Conservation (phyloP, 1,284 basidiomycete genomes). For the Ceratobasidium theobromae region DNA sequence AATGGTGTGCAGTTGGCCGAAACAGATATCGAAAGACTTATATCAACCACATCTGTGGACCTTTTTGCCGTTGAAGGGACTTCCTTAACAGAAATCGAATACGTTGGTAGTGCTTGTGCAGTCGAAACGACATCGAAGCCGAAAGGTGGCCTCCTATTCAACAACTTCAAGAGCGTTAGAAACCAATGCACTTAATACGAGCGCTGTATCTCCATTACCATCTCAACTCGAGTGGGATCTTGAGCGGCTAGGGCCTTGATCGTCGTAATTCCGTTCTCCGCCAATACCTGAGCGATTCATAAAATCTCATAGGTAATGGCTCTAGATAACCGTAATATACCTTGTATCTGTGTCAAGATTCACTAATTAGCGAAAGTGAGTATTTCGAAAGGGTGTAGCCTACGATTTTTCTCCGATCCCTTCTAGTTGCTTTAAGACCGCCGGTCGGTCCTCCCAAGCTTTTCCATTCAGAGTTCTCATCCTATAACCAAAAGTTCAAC, state of each 20-base stretch:
- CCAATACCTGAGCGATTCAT: conserved; percentile 56
- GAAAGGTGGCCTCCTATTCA: conserved; percentile 72
- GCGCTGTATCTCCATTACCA: conserved; percentile 47
- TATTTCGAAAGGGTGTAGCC: conserved; percentile 40
- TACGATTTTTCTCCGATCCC: conserved; percentile 85
- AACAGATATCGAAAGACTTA: conserved; percentile 54
- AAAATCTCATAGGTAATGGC: background rate
- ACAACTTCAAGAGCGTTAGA: conserved; percentile 50
- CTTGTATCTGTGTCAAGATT: conserved; percentile 52
- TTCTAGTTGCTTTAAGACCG: conserved; percentile 76
- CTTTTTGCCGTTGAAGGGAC: conserved; percentile 46
- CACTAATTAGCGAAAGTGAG: background rate
- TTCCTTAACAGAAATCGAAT: conserved; percentile 56
- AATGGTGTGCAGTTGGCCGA: conserved; percentile 54
- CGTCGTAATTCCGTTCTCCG: conserved; percentile 66
- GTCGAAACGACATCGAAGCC: conserved; percentile 64
- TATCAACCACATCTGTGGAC: conserved; percentile 57
- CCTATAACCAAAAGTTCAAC: conserved; percentile 46
- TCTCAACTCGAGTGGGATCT: conserved; percentile 61
- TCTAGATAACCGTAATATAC: conserved; percentile 41
- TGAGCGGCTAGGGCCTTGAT: conserved; percentile 59
- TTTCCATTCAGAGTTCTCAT: conserved; percentile 71
- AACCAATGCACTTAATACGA: conserved; percentile 21
- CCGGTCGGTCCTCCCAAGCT: conserved; percentile 81
- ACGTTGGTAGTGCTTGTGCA: conserved; percentile 64